These are phyloP conservation scores for Suhomyces xylopsoci DNA, from an alignment of 805 yeast genomes.

Conservation along the genomic window DNA sequence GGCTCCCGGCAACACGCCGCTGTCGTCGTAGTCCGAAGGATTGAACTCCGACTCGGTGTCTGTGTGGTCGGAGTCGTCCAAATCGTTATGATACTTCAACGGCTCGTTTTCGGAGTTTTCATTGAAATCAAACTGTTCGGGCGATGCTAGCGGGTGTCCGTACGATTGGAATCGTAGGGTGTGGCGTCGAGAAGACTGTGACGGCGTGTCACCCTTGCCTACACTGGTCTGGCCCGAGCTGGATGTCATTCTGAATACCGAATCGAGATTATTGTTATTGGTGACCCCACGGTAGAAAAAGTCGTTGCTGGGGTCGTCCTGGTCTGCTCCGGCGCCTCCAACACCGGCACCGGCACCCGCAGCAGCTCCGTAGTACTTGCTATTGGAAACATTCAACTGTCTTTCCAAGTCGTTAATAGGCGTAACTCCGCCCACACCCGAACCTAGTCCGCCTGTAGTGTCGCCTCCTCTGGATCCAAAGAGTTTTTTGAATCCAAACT, in stretches of 20 bases:
- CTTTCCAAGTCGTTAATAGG: conserved; percentile 25
- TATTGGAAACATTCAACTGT: conserved; percentile 16
- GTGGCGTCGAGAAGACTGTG: conserved; percentile 15
- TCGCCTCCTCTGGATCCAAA: conserved; percentile 24
- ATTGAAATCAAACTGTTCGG: conserved; percentile 20
- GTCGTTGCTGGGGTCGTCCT: conserved; percentile 22
- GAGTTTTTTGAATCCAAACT: conserved; percentile 27
- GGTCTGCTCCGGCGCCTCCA: conserved; percentile 8
- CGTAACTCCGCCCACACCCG: conserved; percentile 1
- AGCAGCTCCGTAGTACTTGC: conserved; percentile 15
- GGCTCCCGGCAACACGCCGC: conserved; percentile 12
- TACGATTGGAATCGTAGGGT: conserved; percentile 25
- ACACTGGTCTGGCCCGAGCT: conserved; percentile 7
- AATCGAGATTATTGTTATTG: conserved; percentile 40
- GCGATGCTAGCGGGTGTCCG: conserved; percentile 20
- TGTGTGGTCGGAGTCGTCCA: background rate
- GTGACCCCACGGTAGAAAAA: conserved; percentile 44
- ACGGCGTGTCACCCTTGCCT: conserved; percentile 7
- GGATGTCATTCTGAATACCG: conserved; percentile 27
- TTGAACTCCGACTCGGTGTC: conserved; percentile 14
- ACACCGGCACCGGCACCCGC: conserved; percentile 12
- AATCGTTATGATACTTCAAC: background rate
- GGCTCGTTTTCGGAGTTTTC: conserved; percentile 13
- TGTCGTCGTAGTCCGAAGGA: conserved; percentile 18
- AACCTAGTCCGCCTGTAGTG: conserved; percentile 7